Conservation (phyloP, 768 basidiomycete species). For the Tylopilus cervinicoccineus region DNA sequence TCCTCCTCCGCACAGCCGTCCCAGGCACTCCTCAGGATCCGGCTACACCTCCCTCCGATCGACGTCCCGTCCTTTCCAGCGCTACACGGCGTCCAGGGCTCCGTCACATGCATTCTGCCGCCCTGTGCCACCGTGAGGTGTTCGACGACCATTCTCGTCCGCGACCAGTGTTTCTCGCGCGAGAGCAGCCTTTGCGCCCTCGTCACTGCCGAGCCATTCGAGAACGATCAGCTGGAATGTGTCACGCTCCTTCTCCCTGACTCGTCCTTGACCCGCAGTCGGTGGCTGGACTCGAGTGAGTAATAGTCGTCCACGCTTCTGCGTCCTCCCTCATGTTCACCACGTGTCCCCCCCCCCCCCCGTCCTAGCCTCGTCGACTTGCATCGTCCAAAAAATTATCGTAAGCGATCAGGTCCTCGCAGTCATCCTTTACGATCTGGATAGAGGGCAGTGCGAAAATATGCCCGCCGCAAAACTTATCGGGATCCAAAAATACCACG, state of each 20-base stretch:
- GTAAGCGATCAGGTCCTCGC: conserved; percentile 62
- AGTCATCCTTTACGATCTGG: conserved; percentile 64
- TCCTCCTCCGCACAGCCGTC: conserved; percentile 41
- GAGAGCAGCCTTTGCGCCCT: conserved; percentile 43
- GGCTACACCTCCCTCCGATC: conserved; percentile 52
- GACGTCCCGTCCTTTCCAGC: conserved; percentile 49
- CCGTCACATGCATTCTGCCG: conserved; percentile 48
- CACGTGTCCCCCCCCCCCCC: too few species aligned
- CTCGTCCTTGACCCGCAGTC: conserved; percentile 59
- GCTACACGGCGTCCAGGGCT: conserved; percentile 62
- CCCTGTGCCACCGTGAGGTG: conserved; percentile 59
- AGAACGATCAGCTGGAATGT: conserved; percentile 42
- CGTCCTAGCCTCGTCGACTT: conserved; percentile 45
- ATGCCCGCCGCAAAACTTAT: conserved; percentile 61
- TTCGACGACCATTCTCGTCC: conserved; percentile 55
- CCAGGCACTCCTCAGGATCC: conserved; percentile 51
- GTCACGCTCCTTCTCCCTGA: conserved; percentile 62
- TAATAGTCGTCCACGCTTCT: conserved; percentile 18
- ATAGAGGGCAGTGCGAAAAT: conserved; percentile 47
- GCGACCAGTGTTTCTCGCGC: conserved; percentile 46
- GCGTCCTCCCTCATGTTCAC: conserved; percentile 23
- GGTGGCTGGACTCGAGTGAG: conserved; percentile 69
- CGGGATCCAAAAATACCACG: conserved; percentile 43
- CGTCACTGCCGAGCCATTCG: conserved; percentile 43
- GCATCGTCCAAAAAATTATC: conserved; percentile 66